Evolutionary conservation across 208 protist species (phyloP), one percentile per base, ranked within the genome.

Genomic region (Acanthamoeba triangularis): DNA sequence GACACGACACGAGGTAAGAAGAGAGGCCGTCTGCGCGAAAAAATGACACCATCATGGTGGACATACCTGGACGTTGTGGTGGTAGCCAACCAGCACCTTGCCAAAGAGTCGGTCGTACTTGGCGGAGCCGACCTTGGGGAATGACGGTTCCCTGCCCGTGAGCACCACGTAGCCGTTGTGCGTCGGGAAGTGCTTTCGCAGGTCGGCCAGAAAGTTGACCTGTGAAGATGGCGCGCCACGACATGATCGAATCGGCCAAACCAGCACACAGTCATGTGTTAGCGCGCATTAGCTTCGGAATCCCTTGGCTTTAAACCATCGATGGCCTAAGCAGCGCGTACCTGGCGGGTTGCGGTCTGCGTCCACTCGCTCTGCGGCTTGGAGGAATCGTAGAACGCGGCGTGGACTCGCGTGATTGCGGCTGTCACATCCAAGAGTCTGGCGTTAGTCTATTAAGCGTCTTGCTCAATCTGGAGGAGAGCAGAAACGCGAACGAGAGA

Each of bases 131-230:
- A 25, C 54, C 72, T 94, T 85, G 33, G 91, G 91, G 33, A 94
- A 94, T n/a, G 63, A 7, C 7, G 91, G 91, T n/a, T 94, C 69
- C 18, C 35, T 35, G 44, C 91, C 91, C 13, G 49, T 54, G 25
- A 94, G 59, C 72, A 85, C 49, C 23, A 94, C 91, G 52, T 94
- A 94, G 8, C 91, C 91, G 49, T 94, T 94, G 41, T 10, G 3
- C 8, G 74, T 94, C 6, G 91, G 91, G 52, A 94, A 94, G 72
- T 94, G 72, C 30, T 94, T 56, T 16, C 10, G 13, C 18, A 94
- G 91, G 23, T 94, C 72, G 13, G 16, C 69, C 91, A 94, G 59
- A 33, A 94, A 94, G 37, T 94, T 69, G 37, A 94, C 49, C 90
- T 94, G 65, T 82, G 20, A 7, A 10, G 2, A 20, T 11, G 11